phyloP scores from a whole-genome alignment of 768 basidiomycete species.

The Hygrocybe punicea region DNA sequence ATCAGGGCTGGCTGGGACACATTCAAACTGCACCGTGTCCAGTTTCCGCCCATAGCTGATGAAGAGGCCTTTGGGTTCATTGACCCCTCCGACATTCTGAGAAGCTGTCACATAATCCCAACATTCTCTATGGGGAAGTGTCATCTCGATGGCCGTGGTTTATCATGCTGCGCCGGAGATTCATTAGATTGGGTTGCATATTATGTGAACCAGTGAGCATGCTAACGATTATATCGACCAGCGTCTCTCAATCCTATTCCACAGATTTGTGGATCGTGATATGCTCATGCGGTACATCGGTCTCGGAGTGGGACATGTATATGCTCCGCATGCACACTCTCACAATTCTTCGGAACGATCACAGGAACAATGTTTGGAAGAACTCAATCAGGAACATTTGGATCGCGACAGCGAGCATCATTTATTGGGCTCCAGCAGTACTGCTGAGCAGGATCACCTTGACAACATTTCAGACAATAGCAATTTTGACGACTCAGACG shows the following conservation, averaged over 20 bases:
- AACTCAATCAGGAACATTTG: too few relatives aligned
- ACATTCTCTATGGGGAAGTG: constrained; percentile 21
- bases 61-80: constrained; percentile 34
- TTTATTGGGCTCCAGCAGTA: too few relatives aligned
- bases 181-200: constrained; percentile 23
- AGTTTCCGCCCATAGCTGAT: constrained; percentile 23
- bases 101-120: constrained; percentile 35
- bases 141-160: constrained; percentile 19
- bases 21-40: constrained; percentile 8
- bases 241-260: not conserved
- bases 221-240: not conserved
- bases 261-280: constrained; percentile 40
- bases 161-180: constrained; percentile 10
- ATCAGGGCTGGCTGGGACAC: not conserved
- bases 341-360: too few relatives aligned
- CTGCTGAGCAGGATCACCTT: too few relatives aligned
- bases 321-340: not conserved
- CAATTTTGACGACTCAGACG: too few relatives aligned
- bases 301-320: constrained; percentile 27
- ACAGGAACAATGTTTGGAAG: too few relatives aligned
- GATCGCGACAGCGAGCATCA: too few relatives aligned
- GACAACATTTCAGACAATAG: too few relatives aligned
- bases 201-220: constrained; percentile 38
- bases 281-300: constrained; percentile 35
- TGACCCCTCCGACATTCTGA: constrained; percentile 31